A percentile compares a stretch with the other conserved stretches of the same genome.
Evolutionary conservation across 1,284 basidiomycete genomes (phyloP).

Genomic region (Irpex sp.): DNA sequence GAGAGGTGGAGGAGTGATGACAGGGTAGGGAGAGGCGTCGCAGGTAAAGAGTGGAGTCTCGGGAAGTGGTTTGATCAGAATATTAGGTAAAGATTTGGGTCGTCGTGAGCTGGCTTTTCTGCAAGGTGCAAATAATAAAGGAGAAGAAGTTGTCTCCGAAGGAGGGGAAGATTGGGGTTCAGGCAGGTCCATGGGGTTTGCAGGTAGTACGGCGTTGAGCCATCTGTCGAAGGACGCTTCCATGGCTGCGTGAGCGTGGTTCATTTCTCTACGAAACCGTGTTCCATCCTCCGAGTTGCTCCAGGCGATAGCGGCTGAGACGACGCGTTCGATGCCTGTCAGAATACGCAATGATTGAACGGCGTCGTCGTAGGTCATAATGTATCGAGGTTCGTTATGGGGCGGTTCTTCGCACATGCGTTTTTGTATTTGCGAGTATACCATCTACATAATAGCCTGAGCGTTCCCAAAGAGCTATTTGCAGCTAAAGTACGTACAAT

Average conservation of each 20-base stretch:
- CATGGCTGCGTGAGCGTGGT: neutral
- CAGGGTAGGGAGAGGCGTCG: neutral
- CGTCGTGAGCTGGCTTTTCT: neutral
- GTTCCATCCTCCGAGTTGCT: neutral
- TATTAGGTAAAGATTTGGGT: neutral
- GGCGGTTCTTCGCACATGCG: neutral
- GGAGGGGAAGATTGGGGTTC: neutral
- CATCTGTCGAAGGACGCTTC: neutral
- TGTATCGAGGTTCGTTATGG: neutral
- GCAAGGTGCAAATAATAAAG: neutral
- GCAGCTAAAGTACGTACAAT: slow-evolving; percentile 1
- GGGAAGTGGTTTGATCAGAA: neutral
- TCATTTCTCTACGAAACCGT: neutral
- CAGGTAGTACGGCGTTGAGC: neutral
- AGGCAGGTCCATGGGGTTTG: neutral
- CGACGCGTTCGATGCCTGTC: neutral
- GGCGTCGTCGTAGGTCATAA: neutral
- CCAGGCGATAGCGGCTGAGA: neutral
- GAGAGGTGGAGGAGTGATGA: neutral
- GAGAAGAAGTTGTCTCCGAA: neutral
- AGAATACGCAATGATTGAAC: neutral
- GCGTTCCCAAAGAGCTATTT: neutral
- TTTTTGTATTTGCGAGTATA: neutral
- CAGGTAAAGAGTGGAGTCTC: neutral
- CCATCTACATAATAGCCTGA: neutral